Conservation (phyloP, 2,329 filamentous ascomycete species). For the Colletotrichum sp. region DNA sequence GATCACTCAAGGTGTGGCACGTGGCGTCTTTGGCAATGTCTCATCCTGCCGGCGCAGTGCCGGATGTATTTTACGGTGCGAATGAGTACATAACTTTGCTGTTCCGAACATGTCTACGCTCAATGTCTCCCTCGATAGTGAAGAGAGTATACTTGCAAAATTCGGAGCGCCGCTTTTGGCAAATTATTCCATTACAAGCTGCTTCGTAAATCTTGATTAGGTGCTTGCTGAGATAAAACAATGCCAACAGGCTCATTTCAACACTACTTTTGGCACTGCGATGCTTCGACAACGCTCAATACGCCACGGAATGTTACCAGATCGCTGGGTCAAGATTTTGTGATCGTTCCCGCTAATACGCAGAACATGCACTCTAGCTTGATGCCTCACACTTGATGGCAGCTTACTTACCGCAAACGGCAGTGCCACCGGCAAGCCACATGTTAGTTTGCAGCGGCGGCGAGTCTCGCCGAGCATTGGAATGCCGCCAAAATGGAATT, state of each 20-base stretch:
- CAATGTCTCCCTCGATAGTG: accelerated
- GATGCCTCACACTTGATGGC: background rate
- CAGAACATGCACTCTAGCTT: background rate
- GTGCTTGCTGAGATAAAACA: background rate
- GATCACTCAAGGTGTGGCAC: background rate
- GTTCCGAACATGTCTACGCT: background rate
- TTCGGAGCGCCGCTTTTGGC: background rate
- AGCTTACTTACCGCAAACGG: background rate
- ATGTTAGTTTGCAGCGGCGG: background rate
- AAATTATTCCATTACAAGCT: background rate
- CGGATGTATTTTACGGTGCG: background rate
- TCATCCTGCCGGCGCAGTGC: background rate
- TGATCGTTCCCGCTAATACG: background rate
- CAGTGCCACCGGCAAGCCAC: background rate
- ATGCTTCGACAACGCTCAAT: background rate
- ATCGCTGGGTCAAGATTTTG: background rate
- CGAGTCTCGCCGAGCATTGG: background rate
- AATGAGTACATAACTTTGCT: background rate
- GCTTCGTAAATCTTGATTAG: background rate
- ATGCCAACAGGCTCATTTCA: background rate
- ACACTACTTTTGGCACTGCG: background rate
- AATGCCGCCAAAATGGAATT: background rate
- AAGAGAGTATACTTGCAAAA: background rate
- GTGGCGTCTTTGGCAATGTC: background rate
- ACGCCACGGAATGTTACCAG: background rate